Evolutionary conservation across 208 protist species (phyloP).

Genomic region (Crithidia mellificae): DNA sequence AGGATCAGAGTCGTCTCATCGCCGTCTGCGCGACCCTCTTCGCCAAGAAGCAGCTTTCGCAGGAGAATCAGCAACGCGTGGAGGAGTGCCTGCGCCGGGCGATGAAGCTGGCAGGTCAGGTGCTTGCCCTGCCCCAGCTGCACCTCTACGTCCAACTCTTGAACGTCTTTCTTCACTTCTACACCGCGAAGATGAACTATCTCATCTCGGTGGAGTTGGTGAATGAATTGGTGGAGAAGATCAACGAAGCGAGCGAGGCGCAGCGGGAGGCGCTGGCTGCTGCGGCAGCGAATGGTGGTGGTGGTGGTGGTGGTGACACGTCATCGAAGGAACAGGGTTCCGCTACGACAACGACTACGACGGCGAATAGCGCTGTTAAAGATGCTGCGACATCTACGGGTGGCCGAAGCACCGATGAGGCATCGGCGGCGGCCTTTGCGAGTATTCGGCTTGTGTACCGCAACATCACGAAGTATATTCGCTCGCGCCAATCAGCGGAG

Average conservation of each 20-base stretch:
- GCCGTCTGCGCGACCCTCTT: conserved; percentile 90
- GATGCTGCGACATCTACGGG: background rate
- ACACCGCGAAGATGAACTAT: conserved; percentile 68
- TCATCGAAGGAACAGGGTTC: no score
- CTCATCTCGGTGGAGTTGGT: conserved; percentile 57
- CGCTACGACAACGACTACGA: no score
- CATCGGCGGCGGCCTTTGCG: conserved; percentile 22
- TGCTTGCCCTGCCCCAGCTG: conserved; percentile 70
- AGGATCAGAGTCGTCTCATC: conserved; percentile 89
- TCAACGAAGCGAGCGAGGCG: conserved; percentile 50
- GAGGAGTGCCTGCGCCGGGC: conserved; percentile 93
- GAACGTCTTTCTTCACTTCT: conserved; percentile 95
- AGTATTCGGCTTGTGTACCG: conserved; percentile 51
- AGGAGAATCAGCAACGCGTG: conserved; percentile 72
- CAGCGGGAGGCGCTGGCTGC: conserved; percentile 21
- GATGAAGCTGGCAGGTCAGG: conserved; percentile 92
- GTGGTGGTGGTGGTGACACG: no score
- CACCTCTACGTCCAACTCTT: conserved; percentile 96
- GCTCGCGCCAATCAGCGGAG: conserved; percentile 59
- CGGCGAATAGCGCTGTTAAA: background rate
- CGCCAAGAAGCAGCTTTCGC: conserved; percentile 62
- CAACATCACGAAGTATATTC: conserved; percentile 79
- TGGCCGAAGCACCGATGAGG: conserved; percentile 4
- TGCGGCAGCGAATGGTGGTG: no score
- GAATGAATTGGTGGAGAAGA: conserved; percentile 56